Percentiles rank a stretch among this genome's conserved stretches.
Evolutionary conservation across 352 stramenopile genomes (phyloP).

Genomic region (Pythium pectinolyticum): DNA sequence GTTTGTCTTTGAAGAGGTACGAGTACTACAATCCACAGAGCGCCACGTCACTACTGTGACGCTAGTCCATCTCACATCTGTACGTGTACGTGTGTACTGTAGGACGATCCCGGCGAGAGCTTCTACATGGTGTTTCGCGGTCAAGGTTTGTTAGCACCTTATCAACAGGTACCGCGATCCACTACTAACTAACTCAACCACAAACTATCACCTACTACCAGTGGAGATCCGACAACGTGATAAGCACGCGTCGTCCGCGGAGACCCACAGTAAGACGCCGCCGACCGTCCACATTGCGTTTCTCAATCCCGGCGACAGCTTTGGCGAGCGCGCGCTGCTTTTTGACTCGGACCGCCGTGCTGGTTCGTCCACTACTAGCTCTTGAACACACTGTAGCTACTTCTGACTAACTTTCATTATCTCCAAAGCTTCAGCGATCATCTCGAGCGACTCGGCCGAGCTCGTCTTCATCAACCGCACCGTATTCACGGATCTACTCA

Average conservation of each 20-base stretch:
- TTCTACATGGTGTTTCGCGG: slow-evolving; percentile 81
- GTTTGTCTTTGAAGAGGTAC: slow-evolving; percentile 58
- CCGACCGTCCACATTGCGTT: slow-evolving; percentile 40
- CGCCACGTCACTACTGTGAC: not conserved
- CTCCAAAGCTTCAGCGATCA: slow-evolving; percentile 50
- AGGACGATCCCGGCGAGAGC: slow-evolving; percentile 75
- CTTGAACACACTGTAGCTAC: too few relatives aligned
- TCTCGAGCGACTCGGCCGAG: slow-evolving; percentile 50
- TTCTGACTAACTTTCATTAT: not conserved
- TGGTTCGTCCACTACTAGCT: too few relatives aligned
- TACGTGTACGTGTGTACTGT: not conserved
- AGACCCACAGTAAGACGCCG: slow-evolving; percentile 20
- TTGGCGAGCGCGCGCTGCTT: slow-evolving; percentile 72
- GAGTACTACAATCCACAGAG: not conserved
- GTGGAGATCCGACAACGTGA: slow-evolving; percentile 53
- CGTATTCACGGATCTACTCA: slow-evolving; percentile 66
- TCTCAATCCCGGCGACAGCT: slow-evolving; percentile 63
- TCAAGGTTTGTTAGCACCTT: slow-evolving; percentile 38
- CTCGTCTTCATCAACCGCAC: slow-evolving; percentile 68
- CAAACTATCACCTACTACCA: slow-evolving; percentile 16
- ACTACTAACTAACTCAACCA: not conserved
- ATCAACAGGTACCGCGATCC: not conserved
- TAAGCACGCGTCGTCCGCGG: slow-evolving; percentile 4
- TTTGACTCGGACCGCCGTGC: slow-evolving; percentile 57
- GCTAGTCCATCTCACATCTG: not conserved